Base-by-base conservation (phyloP, 1,284 basidiomycete genomes). In the Bjerkandera adusta region DNA sequence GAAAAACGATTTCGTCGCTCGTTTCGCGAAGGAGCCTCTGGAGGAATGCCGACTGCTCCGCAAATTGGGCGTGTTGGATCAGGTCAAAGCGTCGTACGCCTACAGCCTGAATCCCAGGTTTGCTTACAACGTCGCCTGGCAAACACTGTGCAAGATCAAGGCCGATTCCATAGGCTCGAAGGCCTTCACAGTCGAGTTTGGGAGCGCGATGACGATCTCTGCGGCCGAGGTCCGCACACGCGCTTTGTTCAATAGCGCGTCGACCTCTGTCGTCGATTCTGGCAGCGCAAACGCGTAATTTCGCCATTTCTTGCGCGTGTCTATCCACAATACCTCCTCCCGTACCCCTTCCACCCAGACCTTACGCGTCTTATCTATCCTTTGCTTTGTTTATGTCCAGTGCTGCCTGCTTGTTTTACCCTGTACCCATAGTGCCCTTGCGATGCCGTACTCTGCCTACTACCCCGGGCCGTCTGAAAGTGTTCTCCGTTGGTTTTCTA, bases 131-230 rank as follows among this genome's bases (percentile, higher is more conserved):
- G 50, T 65, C 39, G 64, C 62, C 2, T 61, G 62, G 45, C 48
- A 54, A 16, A 43, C 51, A 2, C 52, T 68, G 1, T 68, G 67
- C 48, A 45, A 39, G 18, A 63, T 68, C 55, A 68, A 67, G 52
- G 62, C 61, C 11, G 47, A 51, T n/a, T 33, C 47, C 3, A 12
- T n/a, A 7, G 49, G 49, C 22, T 43, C 56, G 0, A 47, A 51
- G 6, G 55, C 54, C 7, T 47, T 62, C 21, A 49, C 53, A n/a
- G 41, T 43, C n/a, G 48, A 57, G 18, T 60, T 66, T 25, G 61
- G 53, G 26, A 54, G 60, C 13, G 32, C 55, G 1, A 59, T 66
- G 58, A 44, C 59, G 1, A 58, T 67, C n/a, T 45, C 62, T 4
- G 47, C 50, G 0, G 39, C 58, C 4, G 55, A 57, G 6, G 54